These are phyloP conservation scores for Eurotiales sp. DNA, from an alignment of 2,329 filamentous ascomycete genomes.

Conservation along the genomic window DNA sequence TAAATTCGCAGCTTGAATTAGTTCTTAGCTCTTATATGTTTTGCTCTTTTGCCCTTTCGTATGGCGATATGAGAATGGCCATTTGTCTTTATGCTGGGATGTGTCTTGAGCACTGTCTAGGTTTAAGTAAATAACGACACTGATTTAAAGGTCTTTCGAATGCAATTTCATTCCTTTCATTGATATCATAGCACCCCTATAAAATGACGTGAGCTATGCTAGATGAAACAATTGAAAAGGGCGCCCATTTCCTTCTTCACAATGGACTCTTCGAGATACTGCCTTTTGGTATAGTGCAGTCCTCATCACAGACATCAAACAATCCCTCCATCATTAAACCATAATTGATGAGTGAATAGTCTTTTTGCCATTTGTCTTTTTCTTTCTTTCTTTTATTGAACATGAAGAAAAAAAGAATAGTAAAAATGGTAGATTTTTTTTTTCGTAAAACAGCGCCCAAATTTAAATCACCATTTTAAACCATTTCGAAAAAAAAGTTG, in stretches of 20 bases:
- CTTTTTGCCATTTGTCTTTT: conserved; percentile 7
- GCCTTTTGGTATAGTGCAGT: not conserved
- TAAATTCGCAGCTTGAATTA: too few species aligned
- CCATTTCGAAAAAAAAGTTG: conserved; percentile 19
- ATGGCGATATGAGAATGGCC: too few species aligned
- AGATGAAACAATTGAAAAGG: conserved; percentile 18
- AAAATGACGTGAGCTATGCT: conserved; percentile 6
- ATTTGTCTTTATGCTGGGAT: too few species aligned
- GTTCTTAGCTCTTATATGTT: not conserved
- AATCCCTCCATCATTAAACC: not conserved
- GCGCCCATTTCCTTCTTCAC: conserved; percentile 5
- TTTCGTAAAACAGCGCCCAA: conserved; percentile 28
- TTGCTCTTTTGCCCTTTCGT: too few species aligned
- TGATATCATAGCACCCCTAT: conserved; percentile 1
- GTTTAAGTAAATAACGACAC: too few species aligned
- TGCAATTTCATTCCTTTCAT: conserved; percentile 1
- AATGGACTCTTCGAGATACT: conserved; percentile 2
- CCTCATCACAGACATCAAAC: not conserved
- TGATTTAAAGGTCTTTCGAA: too few species aligned
- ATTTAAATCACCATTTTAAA: conserved; percentile 16
- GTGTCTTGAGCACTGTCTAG: too few species aligned
- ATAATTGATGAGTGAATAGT: not conserved
- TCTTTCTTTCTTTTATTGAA: conserved; percentile 17
- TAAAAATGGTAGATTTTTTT: conserved; percentile 7
- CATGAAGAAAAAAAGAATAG: conserved; percentile 9